Percentiles rank a stretch among this genome's conserved stretches.
These are phyloP conservation scores for Leccinum ponderosum DNA, from an alignment of 1,284 basidiomycete species.

Conservation along the genomic window DNA sequence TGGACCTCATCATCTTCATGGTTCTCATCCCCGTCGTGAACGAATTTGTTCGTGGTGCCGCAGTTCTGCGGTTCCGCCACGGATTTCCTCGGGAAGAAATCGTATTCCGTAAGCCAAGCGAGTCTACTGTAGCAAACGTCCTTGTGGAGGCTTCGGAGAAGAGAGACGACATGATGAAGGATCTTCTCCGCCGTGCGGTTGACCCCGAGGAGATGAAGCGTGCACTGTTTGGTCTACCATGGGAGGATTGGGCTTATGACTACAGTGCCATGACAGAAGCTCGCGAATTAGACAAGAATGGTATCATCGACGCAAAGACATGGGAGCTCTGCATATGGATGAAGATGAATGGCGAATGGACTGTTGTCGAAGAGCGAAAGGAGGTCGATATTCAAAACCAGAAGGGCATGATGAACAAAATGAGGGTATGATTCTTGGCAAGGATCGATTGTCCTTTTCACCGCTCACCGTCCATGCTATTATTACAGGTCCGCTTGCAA, in stretches of 20 bases:
- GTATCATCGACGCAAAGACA: constrained; percentile 18
- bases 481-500: constrained; percentile 23
- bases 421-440: constrained; percentile 21
- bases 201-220: constrained; percentile 33
- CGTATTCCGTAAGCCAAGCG: constrained; percentile 33
- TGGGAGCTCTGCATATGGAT: constrained; percentile 38
- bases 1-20: constrained; percentile 29
- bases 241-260: constrained; percentile 36
- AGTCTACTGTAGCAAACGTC: constrained; percentile 28
- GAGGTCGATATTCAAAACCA: constrained; percentile 22
- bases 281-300: constrained; percentile 19
- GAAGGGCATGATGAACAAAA: constrained; percentile 31
- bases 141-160: constrained; percentile 28
- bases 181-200: constrained; percentile 29
- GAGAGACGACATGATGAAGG: constrained; percentile 26
- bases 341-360: constrained; percentile 29
- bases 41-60: constrained; percentile 21
- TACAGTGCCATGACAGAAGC: constrained; percentile 32
- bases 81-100: constrained; percentile 32
- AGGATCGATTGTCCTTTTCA: background rate
- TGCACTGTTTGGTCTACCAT: constrained; percentile 27
- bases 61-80: constrained; percentile 24
- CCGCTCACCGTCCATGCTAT: constrained; percentile 1
- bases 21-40: constrained; percentile 25
- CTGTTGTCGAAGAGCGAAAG: constrained; percentile 29